Evolutionary conservation across 345 rosid species (phyloP).

Genomic region (Eucalyptus decipiens): DNA sequence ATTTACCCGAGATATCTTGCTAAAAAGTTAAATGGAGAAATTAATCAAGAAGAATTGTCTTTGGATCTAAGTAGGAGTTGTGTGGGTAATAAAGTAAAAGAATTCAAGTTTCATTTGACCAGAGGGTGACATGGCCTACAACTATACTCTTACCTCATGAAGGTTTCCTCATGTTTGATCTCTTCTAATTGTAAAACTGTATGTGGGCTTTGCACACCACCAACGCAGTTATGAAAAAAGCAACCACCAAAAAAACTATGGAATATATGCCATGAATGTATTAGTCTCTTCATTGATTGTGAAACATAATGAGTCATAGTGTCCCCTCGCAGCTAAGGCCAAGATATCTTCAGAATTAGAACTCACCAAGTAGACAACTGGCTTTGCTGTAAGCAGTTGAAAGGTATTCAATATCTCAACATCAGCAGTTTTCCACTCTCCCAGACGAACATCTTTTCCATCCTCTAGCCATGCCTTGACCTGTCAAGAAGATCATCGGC

Average conservation of each 20-base stretch:
- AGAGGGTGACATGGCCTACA: not conserved
- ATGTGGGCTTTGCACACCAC: not conserved
- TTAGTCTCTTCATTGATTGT: not conserved
- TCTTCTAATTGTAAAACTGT: not conserved
- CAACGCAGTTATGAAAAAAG: not conserved
- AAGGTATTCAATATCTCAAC: constrained; percentile 87
- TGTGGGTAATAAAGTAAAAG: not conserved
- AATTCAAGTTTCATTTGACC: not conserved
- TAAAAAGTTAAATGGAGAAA: not conserved
- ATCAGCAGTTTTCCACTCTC: constrained; percentile 98
- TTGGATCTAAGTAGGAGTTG: not conserved
- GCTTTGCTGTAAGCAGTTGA: constrained; percentile 94
- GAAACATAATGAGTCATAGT: not conserved
- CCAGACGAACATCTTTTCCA: constrained; percentile 82
- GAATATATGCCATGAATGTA: not conserved
- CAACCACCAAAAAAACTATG: not conserved
- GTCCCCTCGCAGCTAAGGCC: not conserved
- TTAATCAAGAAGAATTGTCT: not conserved
- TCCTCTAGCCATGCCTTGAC: constrained; percentile 78
- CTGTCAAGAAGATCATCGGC: constrained; percentile 12
- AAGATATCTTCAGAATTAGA: not conserved
- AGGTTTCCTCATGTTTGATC: not conserved
- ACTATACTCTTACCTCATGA: not conserved
- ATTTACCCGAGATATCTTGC: not conserved
- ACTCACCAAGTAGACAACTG: constrained; percentile 90